Percentiles rank a stretch among this genome's conserved stretches.
Evolutionary conservation across 2,329 filamentous ascomycete species (phyloP).

Genomic region (Talaromyces sp.): DNA sequence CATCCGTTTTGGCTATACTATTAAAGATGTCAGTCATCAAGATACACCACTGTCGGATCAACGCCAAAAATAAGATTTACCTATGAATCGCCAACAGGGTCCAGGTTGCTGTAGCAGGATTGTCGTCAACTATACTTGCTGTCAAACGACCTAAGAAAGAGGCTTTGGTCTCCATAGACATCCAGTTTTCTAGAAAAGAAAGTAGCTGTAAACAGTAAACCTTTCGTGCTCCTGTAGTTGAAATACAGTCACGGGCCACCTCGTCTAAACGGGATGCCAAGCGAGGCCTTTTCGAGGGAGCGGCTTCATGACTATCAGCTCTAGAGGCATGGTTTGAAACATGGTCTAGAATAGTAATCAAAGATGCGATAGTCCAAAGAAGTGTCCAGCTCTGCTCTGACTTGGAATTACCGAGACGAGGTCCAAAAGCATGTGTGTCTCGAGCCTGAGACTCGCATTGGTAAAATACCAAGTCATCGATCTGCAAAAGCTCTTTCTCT

Average conservation of each 20-base stretch:
- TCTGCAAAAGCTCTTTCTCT: conserved; percentile 66
- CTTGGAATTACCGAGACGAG: conserved; percentile 29
- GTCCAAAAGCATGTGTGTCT: conserved; percentile 30
- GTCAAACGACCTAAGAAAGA: conserved; percentile 57
- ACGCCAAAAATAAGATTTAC: conserved; percentile 44
- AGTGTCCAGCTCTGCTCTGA: conserved; percentile 38
- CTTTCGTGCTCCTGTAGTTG: conserved; percentile 34
- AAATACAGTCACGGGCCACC: conserved; percentile 30
- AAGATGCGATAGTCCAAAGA: conserved; percentile 34
- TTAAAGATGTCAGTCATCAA: conserved; percentile 3
- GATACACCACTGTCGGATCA: conserved; percentile 10
- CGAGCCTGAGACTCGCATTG: conserved; percentile 27
- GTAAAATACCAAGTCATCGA: conserved; percentile 69
- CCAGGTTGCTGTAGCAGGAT: conserved; percentile 66
- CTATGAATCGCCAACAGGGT: conserved; percentile 76
- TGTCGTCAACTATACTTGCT: conserved; percentile 64
- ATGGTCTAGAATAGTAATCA: conserved; percentile 36
- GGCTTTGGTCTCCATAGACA: conserved; percentile 50
- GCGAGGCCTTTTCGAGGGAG: conserved; percentile 32
- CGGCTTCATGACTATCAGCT: conserved; percentile 13
- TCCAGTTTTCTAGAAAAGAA: conserved; percentile 46
- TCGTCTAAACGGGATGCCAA: conserved; percentile 33
- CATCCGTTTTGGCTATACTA: conserved; percentile 29
- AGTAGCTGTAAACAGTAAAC: conserved; percentile 53
- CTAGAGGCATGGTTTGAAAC: conserved; percentile 13